phyloP scores from a whole-genome alignment of 257 asterid genomes.

The Nicotiana knightiana region DNA sequence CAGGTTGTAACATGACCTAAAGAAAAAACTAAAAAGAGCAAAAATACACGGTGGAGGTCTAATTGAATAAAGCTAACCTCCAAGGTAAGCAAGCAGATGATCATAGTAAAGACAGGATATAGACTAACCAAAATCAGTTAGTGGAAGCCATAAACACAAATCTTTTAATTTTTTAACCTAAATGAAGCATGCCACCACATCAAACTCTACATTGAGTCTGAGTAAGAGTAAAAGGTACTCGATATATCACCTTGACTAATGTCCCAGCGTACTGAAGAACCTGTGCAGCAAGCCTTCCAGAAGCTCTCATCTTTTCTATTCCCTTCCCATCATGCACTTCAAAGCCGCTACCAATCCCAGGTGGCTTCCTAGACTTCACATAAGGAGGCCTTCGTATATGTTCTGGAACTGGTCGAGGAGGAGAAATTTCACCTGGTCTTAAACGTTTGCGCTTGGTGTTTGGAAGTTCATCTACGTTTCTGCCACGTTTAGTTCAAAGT shows the following conservation, averaged over 20 bases:
- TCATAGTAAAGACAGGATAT: not conserved
- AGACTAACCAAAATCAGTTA: not conserved
- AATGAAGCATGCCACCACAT: not conserved
- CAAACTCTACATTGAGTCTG: not conserved
- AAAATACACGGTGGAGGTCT: not conserved
- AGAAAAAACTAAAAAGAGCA: not conserved
- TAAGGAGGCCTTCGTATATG: conserved; percentile 80
- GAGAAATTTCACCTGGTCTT: conserved; percentile 83
- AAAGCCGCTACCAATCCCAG: conserved; percentile 62
- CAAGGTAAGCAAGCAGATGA: not conserved
- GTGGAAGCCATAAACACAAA: not conserved
- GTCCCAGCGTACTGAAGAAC: conserved; percentile 96
- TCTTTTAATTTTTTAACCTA: not conserved
- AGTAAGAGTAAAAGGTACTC: not conserved
- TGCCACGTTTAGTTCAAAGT: conserved; percentile 25
- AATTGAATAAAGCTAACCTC: not conserved
- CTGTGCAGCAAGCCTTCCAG: conserved; percentile 92
- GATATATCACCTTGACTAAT: conserved; percentile 69
- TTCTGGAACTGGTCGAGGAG: conserved; percentile 69
- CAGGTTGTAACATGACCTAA: not conserved
- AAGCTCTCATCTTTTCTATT: conserved; percentile 88
- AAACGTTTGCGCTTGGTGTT: conserved; percentile 48
- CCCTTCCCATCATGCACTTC: conserved; percentile 85
- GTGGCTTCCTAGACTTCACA: conserved; percentile 63
- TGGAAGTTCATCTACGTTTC: conserved; percentile 43